Percentiles rank a stretch among this genome's conserved stretches.
Evolutionary conservation across 2,329 filamentous ascomycete genomes (phyloP).

Genomic region (Fusarium sarcochroum): DNA sequence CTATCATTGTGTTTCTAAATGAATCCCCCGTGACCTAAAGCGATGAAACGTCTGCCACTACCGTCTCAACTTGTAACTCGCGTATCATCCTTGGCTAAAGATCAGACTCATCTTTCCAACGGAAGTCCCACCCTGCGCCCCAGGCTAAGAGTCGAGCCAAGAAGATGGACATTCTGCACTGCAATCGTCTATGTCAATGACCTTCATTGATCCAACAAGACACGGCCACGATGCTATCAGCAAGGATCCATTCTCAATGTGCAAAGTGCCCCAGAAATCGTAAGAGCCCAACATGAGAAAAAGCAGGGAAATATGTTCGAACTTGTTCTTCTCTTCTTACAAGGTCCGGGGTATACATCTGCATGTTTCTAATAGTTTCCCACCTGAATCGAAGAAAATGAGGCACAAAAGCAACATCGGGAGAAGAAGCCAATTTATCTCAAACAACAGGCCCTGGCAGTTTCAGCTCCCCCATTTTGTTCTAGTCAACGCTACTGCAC

Average conservation of each 20-base stretch:
- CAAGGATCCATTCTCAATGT: constrained; percentile 1
- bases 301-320: constrained; percentile 11
- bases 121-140: constrained; percentile 21
- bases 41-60: constrained; percentile 16
- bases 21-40: constrained; percentile 4
- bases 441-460: constrained; percentile 22
- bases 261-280: constrained; percentile 5
- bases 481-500: constrained; percentile 34
- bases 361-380: constrained; percentile 8
- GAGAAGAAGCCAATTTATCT: constrained; percentile 19
- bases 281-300: constrained; percentile 7
- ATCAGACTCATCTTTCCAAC: neutral
- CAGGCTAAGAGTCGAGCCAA: constrained; percentile 14
- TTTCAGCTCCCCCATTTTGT: constrained; percentile 28
- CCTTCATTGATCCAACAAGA: constrained; percentile 6
- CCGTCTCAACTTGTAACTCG: constrained; percentile 17
- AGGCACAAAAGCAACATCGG: constrained; percentile 13
- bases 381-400: constrained; percentile 17
- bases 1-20: constrained; percentile 1
- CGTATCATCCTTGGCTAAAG: constrained; percentile 27
- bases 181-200: neutral
- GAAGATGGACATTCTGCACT: constrained; percentile 18
- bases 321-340: neutral
- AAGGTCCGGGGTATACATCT: constrained; percentile 11
- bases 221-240: constrained; percentile 24